phyloP scores from a whole-genome alignment of 345 rosid species.

The Acer saccharum region DNA sequence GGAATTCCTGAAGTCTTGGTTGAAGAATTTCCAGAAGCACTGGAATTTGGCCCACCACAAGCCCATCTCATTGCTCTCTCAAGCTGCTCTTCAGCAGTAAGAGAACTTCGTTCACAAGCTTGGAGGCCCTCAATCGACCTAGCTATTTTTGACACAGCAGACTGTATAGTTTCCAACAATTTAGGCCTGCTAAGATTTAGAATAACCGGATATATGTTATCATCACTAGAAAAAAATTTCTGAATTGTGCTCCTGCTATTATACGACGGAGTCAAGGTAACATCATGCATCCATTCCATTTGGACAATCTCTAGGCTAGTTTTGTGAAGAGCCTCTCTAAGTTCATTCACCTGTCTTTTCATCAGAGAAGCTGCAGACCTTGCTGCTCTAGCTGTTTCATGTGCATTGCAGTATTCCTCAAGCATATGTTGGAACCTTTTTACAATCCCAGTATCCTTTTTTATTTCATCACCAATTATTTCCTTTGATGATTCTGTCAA shows the following conservation, averaged over 20 bases:
- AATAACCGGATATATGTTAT: slow-evolving; percentile 55
- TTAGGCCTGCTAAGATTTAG: slow-evolving; percentile 65
- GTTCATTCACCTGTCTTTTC: slow-evolving; percentile 76
- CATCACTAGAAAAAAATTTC: slow-evolving; percentile 53
- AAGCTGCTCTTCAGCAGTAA: slow-evolving; percentile 80
- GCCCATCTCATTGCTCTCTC: slow-evolving; percentile 99
- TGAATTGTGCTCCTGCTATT: slow-evolving; percentile 56
- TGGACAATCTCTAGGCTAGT: slow-evolving; percentile 75
- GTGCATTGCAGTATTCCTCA: slow-evolving; percentile 81
- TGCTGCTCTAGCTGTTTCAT: slow-evolving; percentile 83
- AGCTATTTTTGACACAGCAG: slow-evolving; percentile 59
- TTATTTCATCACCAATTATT: slow-evolving; percentile 38
- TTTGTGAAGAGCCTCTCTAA: slow-evolving; percentile 65
- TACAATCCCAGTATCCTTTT: slow-evolving; percentile 46
- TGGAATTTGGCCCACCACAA: slow-evolving; percentile 79
- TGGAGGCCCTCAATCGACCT: slow-evolving; percentile 73
- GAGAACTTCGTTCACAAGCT: slow-evolving; percentile 66
- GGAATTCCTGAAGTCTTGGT: slow-evolving; percentile 81
- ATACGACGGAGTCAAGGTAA: slow-evolving; percentile 58
- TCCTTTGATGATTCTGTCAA: slow-evolving; percentile 47
- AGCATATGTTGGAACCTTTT: slow-evolving; percentile 74
- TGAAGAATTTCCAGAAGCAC: slow-evolving; percentile 51
- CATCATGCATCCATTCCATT: slow-evolving; percentile 91
- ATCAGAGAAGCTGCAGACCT: slow-evolving; percentile 69
- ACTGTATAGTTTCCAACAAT: slow-evolving; percentile 66